Evolutionary conservation across 1,139 yeast genomes (phyloP).

Genomic region (Saccharomycopsis phalli): DNA sequence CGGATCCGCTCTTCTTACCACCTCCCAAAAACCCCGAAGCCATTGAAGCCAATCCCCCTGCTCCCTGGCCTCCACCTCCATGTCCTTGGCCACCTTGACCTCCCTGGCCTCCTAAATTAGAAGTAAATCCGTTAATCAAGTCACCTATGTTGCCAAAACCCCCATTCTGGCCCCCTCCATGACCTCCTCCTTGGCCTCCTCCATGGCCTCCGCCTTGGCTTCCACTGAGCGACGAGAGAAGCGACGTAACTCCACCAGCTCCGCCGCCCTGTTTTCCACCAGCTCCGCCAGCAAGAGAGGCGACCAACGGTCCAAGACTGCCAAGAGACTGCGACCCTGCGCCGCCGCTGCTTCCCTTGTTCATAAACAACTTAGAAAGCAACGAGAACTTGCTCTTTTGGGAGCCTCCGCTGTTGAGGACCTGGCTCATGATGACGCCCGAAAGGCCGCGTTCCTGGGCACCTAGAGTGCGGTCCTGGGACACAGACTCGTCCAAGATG

Average conservation of each 20-base stretch:
- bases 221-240: constrained; percentile 1
- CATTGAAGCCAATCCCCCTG: neutral
- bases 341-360: constrained; percentile 5
- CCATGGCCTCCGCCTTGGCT: neutral
- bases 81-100: constrained; percentile 6
- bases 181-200: neutral
- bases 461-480: constrained; percentile 16
- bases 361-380: constrained; percentile 13
- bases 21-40: neutral
- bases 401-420: constrained; percentile 10
- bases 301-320: constrained; percentile 17
- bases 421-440: constrained; percentile 9
- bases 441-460: constrained; percentile 17
- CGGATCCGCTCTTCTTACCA: neutral
- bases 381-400: constrained; percentile 11
- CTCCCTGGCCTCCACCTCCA: constrained; percentile 2
- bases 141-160: constrained; percentile 9
- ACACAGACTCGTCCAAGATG: constrained; percentile 14
- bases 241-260: neutral
- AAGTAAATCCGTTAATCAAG: constrained; percentile 14
- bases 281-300: constrained; percentile 12
- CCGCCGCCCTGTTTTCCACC: constrained; percentile 2
- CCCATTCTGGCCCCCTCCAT: constrained; percentile 2
- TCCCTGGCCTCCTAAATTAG: neutral
- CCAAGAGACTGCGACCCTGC: constrained; percentile 16